Evolutionary conservation across 2,329 filamentous ascomycete species (phyloP), one percentile per base, ranked within the genome.

Genomic region (Fusarium tricinctum): DNA sequence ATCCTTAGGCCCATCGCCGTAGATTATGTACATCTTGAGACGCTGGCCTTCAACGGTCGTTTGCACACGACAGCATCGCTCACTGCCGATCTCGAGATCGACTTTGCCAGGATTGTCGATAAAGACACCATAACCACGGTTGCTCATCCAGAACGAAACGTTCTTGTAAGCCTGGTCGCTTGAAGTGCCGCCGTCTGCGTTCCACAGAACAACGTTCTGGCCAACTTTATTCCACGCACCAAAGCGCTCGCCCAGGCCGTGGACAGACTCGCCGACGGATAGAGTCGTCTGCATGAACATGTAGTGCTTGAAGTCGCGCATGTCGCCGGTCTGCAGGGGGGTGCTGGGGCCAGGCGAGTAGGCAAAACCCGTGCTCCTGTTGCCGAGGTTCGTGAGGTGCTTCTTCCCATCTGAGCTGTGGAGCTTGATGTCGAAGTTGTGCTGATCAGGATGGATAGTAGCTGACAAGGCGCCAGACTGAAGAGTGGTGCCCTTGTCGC

Each of bases 171-270:
- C 89, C 75, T 91, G 89, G 56, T 91, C 89, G 67, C 86, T 89
- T 0, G 86, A 89, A 0, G 90, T 92, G 12, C 90, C 90, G 8
- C 87, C 87, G 69, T 89, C 87, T 15, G 84, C 83, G 68, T 89
- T 89, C 86, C 86, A 89, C 9, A 94, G 84, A 57, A 86, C 82
- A 10, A 94, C 80, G 14, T 84, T 83, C 77, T 94, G 91, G 14
- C 91, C 91, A 42, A 93, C 88, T 77, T 92, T 93, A 76, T 92
- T 91, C 78, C 91, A 92, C 8, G 90, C 87, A 1, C 91, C 91
- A 74, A 94, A 94, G 15, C 92, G 84, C 78, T 94, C 91, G 2
- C 91, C 92, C 6, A 94, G 83, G 0, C 92, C 91, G 76, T 92
- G 91, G 15, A 94, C 84, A 1, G 88, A 87, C 77, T 94, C 92